Evolutionary conservation across 73 alveolate genomes (phyloP).

Genomic region (Durusdinium trenchii): DNA sequence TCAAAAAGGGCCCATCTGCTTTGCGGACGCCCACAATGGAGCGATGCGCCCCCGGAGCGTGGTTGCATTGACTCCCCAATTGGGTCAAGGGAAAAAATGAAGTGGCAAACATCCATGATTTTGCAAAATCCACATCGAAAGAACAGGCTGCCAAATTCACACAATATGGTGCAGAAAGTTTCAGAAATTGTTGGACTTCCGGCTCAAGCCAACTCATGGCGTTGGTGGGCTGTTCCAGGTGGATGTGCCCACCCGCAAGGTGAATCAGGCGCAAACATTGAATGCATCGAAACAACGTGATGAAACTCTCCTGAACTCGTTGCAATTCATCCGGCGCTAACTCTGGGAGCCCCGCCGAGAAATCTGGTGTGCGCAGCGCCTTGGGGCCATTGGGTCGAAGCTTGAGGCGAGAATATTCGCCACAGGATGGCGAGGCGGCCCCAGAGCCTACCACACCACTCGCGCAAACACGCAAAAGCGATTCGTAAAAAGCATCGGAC

Average conservation of each 20-base stretch:
- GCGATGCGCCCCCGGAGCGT: neutral
- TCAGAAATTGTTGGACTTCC: neutral
- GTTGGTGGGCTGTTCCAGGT: neutral
- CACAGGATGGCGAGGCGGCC: neutral
- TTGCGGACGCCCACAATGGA: neutral
- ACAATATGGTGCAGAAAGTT: neutral
- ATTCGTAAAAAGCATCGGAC: neutral
- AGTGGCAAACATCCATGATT: neutral
- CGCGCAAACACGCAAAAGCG: neutral
- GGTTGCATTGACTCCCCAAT: neutral
- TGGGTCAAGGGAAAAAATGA: neutral
- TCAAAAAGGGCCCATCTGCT: neutral
- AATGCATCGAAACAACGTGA: neutral
- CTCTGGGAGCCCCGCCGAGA: neutral
- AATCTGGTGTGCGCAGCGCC: neutral
- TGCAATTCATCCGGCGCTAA: neutral
- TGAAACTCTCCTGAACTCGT: neutral
- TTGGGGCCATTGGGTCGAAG: neutral
- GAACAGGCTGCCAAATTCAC: neutral
- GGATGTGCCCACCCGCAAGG: neutral
- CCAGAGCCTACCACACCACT: neutral
- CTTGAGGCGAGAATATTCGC: neutral
- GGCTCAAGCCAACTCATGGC: slow-evolving; percentile 4
- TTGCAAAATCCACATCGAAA: neutral
- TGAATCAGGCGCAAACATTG: neutral